Conservation (phyloP, 1,139 yeast species). For the Meyerozyma elateridarum region DNA sequence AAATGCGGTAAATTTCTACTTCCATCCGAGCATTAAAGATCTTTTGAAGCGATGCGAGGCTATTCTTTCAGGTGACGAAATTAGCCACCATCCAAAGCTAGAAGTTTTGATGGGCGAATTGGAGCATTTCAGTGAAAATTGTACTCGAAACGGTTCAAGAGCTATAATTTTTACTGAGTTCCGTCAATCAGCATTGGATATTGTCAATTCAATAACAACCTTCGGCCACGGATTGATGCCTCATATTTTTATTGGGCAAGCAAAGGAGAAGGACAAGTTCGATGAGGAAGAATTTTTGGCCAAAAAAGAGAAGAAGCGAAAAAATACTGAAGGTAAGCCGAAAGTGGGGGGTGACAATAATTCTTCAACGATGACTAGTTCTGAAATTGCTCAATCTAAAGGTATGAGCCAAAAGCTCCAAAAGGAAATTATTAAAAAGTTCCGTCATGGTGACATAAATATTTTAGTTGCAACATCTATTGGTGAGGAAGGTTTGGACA, state of each 20-base stretch:
- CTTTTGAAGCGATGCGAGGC: constrained; percentile 44
- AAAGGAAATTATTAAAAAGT: constrained; percentile 66
- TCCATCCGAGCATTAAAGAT: constrained; percentile 41
- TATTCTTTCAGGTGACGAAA: constrained; percentile 34
- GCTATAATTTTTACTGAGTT: constrained; percentile 85
- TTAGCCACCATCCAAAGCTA: constrained; percentile 74
- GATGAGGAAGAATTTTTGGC: constrained; percentile 47
- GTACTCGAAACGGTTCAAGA: constrained; percentile 45
- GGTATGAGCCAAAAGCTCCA: constrained; percentile 74
- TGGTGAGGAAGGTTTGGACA: constrained; percentile 98
- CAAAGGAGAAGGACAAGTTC: constrained; percentile 53
- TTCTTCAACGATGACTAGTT: constrained; percentile 25
- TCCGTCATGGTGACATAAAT: constrained; percentile 68
- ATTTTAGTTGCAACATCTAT: constrained; percentile 92
- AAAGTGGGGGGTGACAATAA: constrained; percentile 13
- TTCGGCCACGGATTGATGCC: constrained; percentile 45
- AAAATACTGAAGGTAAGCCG: constrained; percentile 10
- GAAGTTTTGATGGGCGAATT: constrained; percentile 57
- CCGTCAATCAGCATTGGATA: constrained; percentile 85
- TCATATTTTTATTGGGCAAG: constrained; percentile 89
- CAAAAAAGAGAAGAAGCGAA: constrained; percentile 33
- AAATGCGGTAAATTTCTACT: constrained; percentile 55
- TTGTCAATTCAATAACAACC: constrained; percentile 61
- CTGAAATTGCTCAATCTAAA: constrained; percentile 48
- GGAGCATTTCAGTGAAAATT: constrained; percentile 44